Evolutionary conservation across 352 stramenopile species (phyloP).

Genomic region (Globisporangium radiosum): DNA sequence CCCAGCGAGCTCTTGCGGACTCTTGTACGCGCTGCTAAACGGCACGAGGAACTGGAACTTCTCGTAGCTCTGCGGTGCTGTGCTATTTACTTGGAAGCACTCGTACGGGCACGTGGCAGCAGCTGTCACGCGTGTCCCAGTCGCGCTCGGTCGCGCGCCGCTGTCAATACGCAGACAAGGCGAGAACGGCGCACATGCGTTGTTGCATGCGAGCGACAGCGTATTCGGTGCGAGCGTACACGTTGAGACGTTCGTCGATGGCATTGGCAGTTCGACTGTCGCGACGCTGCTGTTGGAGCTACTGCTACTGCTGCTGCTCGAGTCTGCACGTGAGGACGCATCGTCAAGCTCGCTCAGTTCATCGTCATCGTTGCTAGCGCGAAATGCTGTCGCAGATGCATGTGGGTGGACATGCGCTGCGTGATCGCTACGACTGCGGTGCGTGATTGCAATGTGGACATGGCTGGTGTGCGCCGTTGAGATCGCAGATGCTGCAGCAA

Average conservation of each 20-base stretch:
- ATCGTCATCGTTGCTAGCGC: no score
- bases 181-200: slow-evolving; percentile 1
- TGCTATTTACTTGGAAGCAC: slow-evolving; percentile 25
- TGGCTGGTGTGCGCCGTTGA: no score
- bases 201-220: slow-evolving; percentile 10
- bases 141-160: slow-evolving; percentile 8
- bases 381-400: no score
- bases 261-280: slow-evolving; percentile 4
- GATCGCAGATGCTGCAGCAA: no score
- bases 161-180: slow-evolving; percentile 10
- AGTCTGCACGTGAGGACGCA: no score
- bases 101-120: slow-evolving; percentile 27
- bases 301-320: no score
- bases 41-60: slow-evolving; percentile 49
- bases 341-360: no score
- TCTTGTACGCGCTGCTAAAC: slow-evolving; percentile 19
- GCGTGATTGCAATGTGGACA: no score
- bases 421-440: no score
- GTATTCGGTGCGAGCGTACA: slow-evolving; percentile 5
- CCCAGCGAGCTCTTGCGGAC: not conserved
- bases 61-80: slow-evolving; percentile 22
- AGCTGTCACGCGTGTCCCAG: not conserved
- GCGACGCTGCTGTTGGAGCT: no score
- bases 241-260: not conserved
- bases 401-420: no score